Conservation (phyloP, 345 rosid genomes). For the Luvunga scandens region DNA sequence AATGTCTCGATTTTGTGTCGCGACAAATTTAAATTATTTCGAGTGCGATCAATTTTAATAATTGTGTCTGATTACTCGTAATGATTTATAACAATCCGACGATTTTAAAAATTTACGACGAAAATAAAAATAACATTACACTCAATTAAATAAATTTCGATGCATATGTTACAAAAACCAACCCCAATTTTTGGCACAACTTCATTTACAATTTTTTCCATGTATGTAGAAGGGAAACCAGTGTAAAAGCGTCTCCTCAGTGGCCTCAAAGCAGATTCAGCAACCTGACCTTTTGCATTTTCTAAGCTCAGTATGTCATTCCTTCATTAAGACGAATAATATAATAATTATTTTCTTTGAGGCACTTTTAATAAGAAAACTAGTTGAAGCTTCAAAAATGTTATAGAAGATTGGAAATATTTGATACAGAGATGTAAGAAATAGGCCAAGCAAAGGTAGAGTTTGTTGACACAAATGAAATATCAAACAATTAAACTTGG, state of each 20-base stretch:
- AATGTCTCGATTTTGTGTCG: too few relatives aligned
- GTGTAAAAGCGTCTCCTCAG: slow-evolving; percentile 18
- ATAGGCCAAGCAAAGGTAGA: background rate
- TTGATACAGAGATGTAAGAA: background rate
- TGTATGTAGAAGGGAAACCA: slow-evolving; percentile 11
- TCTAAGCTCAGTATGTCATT: background rate
- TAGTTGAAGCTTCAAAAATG: background rate
- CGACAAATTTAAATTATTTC: too few relatives aligned
- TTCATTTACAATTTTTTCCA: slow-evolving; percentile 10
- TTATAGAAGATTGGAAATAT: background rate
- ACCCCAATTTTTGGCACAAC: slow-evolving; percentile 8
- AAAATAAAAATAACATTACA: too few relatives aligned
- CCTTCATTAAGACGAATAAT: background rate
- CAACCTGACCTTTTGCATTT: background rate
- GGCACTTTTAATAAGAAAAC: background rate
- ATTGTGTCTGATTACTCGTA: too few relatives aligned
- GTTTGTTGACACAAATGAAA: background rate
- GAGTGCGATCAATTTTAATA: too few relatives aligned
- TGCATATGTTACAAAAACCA: too few relatives aligned
- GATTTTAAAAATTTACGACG: too few relatives aligned
- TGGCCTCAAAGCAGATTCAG: slow-evolving; percentile 11
- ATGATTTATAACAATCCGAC: too few relatives aligned
- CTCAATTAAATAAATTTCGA: too few relatives aligned
- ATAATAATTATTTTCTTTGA: background rate
- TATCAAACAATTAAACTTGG: background rate